Percentiles rank a stretch among this genome's conserved stretches.
These are phyloP conservation scores for Yarrowia deformans DNA, from an alignment of 805 yeast species.

Conservation along the genomic window DNA sequence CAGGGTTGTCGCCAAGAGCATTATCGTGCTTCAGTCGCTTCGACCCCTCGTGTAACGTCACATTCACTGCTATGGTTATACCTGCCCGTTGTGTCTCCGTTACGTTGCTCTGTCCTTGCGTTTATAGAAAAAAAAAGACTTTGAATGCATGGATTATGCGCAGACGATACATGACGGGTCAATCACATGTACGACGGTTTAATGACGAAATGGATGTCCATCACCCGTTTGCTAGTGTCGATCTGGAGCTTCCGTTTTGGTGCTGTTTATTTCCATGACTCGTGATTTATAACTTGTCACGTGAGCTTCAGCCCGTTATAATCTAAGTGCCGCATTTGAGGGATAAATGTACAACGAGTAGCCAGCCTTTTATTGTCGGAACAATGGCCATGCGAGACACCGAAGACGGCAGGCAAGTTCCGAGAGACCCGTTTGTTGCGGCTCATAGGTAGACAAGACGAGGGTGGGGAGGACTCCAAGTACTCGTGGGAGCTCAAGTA, in stretches of 20 bases:
- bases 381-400: not conserved
- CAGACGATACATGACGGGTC: not conserved
- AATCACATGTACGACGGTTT: constrained; percentile 6
- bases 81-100: not conserved
- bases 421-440: not conserved
- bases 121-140: not conserved
- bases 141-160: constrained; percentile 26
- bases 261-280: too few relatives aligned
- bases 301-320: too few relatives aligned
- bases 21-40: too few relatives aligned
- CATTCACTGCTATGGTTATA: not conserved
- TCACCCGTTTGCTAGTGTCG: too few relatives aligned
- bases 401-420: not conserved
- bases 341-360: not conserved
- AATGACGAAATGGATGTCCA: too few relatives aligned
- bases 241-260: too few relatives aligned
- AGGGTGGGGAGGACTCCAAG: too few relatives aligned
- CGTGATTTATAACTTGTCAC: too few relatives aligned
- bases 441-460: not conserved
- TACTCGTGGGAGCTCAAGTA: not conserved
- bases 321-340: not conserved
- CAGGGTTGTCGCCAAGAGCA: too few relatives aligned
- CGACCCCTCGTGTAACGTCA: not conserved
- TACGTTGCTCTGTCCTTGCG: not conserved
- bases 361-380: too few relatives aligned